These are phyloP conservation scores for Dendrostoma leiphaemia DNA, from an alignment of 2,329 filamentous ascomycete genomes.

Conservation along the genomic window DNA sequence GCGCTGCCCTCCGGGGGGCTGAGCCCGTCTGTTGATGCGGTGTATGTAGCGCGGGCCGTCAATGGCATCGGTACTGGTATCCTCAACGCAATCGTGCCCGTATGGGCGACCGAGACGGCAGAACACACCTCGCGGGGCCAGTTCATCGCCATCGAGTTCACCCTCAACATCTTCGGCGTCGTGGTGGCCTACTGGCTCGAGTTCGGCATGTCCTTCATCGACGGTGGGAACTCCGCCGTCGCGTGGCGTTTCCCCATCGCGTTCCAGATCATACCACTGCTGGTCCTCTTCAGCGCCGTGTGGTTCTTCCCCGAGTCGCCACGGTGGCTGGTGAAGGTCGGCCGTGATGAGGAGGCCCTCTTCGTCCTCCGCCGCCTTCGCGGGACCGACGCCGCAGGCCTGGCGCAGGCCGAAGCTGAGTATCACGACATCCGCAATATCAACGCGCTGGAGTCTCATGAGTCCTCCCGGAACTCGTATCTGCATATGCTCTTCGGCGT, in stretches of 20 bases:
- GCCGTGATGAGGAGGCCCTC: conserved; percentile 10
- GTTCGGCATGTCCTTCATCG: conserved; percentile 30
- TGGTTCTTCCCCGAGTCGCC: conserved; percentile 20
- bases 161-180: conserved; percentile 31
- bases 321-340: conserved; percentile 19
- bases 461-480: conserved; percentile 57
- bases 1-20: too few species aligned
- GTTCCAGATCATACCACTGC: conserved; percentile 20
- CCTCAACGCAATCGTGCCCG: conserved; percentile 67
- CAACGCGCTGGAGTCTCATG: conserved; percentile 60
- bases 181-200: conserved; percentile 32
- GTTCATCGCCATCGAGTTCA: conserved; percentile 72
- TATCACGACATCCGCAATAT: conserved; percentile 65
- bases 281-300: conserved; percentile 13
- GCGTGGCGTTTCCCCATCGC: conserved; percentile 6
- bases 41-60: conserved; percentile 47
- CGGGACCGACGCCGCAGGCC: conserved; percentile 3
- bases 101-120: conserved; percentile 70
- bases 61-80: conserved; percentile 69
- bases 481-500: conserved; percentile 65
- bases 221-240: conserved; percentile 14
- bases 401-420: conserved; percentile 12
- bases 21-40: too few species aligned
- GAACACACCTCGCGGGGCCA: conserved; percentile 66
- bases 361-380: conserved; percentile 10